Conservation (phyloP, 768 basidiomycete genomes). For the Lyophyllum shimeji region DNA sequence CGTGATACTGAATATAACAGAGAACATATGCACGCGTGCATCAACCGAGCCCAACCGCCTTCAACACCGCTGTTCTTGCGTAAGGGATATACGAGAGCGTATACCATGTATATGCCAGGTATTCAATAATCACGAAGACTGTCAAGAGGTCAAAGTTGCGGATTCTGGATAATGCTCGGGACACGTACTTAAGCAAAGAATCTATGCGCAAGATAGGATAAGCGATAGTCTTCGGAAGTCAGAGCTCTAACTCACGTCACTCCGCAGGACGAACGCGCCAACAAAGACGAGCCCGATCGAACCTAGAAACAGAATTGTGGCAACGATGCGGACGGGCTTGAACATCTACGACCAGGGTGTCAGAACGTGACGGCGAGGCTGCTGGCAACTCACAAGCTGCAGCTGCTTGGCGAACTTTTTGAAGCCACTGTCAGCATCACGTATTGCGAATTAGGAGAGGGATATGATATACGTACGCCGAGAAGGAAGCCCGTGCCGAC, state of each 20-base stretch:
- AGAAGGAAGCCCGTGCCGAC: slow-evolving; percentile 90
- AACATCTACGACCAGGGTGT: slow-evolving; percentile 69
- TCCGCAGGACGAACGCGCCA: slow-evolving; percentile 75
- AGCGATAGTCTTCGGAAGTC: neutral
- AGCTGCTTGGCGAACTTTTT: slow-evolving; percentile 74
- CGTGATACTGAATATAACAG: neutral
- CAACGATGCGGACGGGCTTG: slow-evolving; percentile 86
- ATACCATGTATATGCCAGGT: slow-evolving; percentile 91
- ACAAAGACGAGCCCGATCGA: slow-evolving; percentile 85
- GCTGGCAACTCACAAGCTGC: slow-evolving; percentile 55
- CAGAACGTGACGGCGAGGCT: neutral
- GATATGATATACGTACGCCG: slow-evolving; percentile 56
- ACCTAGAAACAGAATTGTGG: slow-evolving; percentile 74
- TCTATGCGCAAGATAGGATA: slow-evolving; percentile 31
- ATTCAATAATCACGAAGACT: slow-evolving; percentile 93
- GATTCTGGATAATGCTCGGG: slow-evolving; percentile 4
- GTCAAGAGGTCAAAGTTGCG: slow-evolving; percentile 10
- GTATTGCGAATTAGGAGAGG: neutral
- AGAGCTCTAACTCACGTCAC: slow-evolving; percentile 47
- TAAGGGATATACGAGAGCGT: slow-evolving; percentile 89
- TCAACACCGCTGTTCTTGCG: slow-evolving; percentile 73
- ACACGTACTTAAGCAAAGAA: slow-evolving; percentile 66
- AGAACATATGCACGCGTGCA: neutral
- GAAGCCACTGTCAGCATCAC: slow-evolving; percentile 7
- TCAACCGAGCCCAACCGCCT: slow-evolving; percentile 53